Conservation (phyloP, 1,139 yeast genomes). For the Candida labiduridarum region DNA sequence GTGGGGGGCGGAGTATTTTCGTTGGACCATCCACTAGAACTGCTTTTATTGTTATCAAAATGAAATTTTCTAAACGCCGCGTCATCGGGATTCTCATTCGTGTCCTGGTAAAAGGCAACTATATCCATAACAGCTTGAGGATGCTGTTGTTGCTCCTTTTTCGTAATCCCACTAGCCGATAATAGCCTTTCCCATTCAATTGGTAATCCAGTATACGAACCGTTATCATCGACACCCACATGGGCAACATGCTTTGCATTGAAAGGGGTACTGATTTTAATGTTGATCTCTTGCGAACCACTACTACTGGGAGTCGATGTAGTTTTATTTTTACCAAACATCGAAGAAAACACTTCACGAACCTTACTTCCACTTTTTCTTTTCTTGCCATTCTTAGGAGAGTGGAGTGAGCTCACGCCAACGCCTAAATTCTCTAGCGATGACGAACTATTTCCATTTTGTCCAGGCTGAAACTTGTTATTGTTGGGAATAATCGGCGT, state of each 20-base stretch:
- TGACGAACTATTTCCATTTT: constrained; percentile 17
- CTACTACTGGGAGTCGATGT: constrained; percentile 14
- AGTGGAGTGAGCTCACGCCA: constrained; percentile 19
- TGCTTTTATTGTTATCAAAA: constrained; percentile 25
- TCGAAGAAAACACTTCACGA: constrained; percentile 43
- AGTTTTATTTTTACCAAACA: constrained; percentile 38
- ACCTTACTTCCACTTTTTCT: constrained; percentile 40
- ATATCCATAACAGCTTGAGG: constrained; percentile 95
- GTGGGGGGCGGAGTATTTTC: constrained; percentile 32
- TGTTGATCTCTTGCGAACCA: constrained; percentile 35
- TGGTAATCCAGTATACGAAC: constrained; percentile 89
- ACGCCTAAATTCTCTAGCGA: constrained; percentile 32
- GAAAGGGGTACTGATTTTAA: constrained; percentile 85
- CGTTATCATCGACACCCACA: constrained; percentile 88
- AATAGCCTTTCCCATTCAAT: constrained; percentile 87
- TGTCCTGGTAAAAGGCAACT: constrained; percentile 82
- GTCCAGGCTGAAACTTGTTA: constrained; percentile 6
- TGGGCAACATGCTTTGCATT: constrained; percentile 91
- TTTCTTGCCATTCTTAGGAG: constrained; percentile 25
- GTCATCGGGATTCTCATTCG: constrained; percentile 61
- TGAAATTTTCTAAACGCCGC: constrained; percentile 80
- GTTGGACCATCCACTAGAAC: constrained; percentile 20
- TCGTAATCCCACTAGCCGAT: constrained; percentile 83
- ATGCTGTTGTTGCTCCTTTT: constrained; percentile 82
- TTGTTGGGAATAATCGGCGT: constrained; percentile 32